Evolutionary conservation across 2,329 filamentous ascomycete genomes (phyloP), one percentile per base, ranked within the genome.

Genomic region (Fusarium abutilonis): DNA sequence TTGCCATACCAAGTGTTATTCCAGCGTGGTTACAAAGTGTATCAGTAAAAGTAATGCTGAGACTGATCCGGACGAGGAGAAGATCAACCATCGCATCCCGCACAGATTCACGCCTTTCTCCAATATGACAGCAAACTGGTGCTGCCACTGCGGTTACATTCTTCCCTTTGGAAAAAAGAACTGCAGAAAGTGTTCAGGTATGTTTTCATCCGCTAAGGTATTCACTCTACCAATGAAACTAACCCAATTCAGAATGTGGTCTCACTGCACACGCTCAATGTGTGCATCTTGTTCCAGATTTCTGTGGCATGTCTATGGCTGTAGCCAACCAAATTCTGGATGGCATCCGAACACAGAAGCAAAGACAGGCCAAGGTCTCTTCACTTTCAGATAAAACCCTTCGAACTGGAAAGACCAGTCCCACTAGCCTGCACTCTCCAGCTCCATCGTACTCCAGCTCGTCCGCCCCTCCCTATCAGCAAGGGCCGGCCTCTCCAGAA

Each of bases 31-130:
- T 70, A 99, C 95, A 64, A 99, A 99, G 78, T 99, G 95, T 80
- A 99, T 99, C 77, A 98, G 94, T 80, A 98, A 99, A 77, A 97
- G 94, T 63, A 99, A 99, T 74, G 94, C 95, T 64, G 95, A 99
- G 77, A 96, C 92, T 6, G 95, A 99, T 75, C 94, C 95, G 19
- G 95, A 99, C 77, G 95, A 99, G 78, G 95, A 97, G 79, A 99
- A 98, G 83, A 96, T 99, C 86, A 99, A 99, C 75, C 95, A 99
- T 76, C 91, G 95, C 65, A 99, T 99, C 74, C 95, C 95, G 9
- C 95, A 99, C 84, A 89, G 95, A 50, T 99, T 98, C 82, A 89
- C 94, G 72, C 88, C 90, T n/a, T 99, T 96, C 75, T 93, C 93
- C 65, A 99, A 99, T 73, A 91, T 99, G 79, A 95, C 93, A 14